Evolutionary conservation across 2,329 filamentous ascomycete species (phyloP).

Genomic region (Diplodia intermedia): DNA sequence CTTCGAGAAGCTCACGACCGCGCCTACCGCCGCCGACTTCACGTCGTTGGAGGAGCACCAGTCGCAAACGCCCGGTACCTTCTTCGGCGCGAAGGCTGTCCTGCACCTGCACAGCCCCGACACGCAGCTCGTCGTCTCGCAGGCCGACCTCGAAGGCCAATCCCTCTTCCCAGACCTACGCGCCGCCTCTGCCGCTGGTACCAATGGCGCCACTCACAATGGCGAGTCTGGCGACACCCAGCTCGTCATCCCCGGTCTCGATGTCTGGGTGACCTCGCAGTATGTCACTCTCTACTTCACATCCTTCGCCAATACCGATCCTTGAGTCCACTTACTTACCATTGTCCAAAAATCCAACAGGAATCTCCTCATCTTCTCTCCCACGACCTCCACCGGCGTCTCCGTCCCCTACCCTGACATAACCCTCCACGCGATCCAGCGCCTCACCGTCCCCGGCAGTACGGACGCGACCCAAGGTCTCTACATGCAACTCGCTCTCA

Average conservation of each 20-base stretch:
- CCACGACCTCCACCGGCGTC: constrained; percentile 64
- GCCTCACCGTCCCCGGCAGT: constrained; percentile 48
- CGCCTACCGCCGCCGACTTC: constrained; percentile 67
- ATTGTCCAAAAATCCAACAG: constrained; percentile 43
- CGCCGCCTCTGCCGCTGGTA: not conserved
- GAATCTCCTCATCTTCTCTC: constrained; percentile 70
- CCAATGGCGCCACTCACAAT: constrained; percentile 32
- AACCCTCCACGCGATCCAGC: constrained; percentile 76
- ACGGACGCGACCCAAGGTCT: constrained; percentile 37
- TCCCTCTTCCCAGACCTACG: constrained; percentile 31
- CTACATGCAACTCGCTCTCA: constrained; percentile 50
- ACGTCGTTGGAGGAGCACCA: constrained; percentile 72
- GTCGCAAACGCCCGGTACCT: constrained; percentile 73
- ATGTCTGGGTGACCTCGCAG: constrained; percentile 58
- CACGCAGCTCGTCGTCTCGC: constrained; percentile 65
- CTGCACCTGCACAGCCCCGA: constrained; percentile 68
- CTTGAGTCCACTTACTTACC: constrained; percentile 32
- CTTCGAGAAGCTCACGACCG: constrained; percentile 60
- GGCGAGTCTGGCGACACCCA: constrained; percentile 36
- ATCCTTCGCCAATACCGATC: not conserved
- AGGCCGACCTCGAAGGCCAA: constrained; percentile 61
- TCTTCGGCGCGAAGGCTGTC: constrained; percentile 74
- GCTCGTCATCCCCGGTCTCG: constrained; percentile 46
- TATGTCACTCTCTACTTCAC: constrained; percentile 35
- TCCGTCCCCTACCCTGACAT: constrained; percentile 77